These are phyloP conservation scores for Aspergillus egyptiacus DNA, from an alignment of 495 filamentous ascomycete genomes.

Conservation along the genomic window DNA sequence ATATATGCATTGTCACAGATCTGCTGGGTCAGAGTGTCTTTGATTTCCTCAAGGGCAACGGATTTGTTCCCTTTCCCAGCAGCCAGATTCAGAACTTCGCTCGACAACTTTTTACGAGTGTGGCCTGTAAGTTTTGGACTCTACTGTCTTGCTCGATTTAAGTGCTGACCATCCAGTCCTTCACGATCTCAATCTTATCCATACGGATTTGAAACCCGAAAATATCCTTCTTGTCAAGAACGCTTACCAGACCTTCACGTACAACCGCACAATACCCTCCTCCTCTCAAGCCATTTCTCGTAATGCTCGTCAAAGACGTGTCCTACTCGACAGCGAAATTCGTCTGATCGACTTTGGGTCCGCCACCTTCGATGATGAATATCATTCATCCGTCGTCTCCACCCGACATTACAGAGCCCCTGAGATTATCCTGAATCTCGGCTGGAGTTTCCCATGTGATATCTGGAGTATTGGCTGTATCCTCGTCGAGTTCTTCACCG, in stretches of 20 bases:
- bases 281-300: constrained; percentile 71
- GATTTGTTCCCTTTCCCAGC: constrained; percentile 96
- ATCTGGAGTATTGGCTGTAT: constrained; percentile 99
- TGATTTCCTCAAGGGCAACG: constrained; percentile 93
- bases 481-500: constrained; percentile 97
- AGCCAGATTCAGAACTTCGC: constrained; percentile 98
- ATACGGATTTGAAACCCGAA: constrained; percentile 96
- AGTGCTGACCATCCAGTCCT: constrained; percentile 55
- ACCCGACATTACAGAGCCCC: constrained; percentile 94
- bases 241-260: constrained; percentile 91
- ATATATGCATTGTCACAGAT: constrained; percentile 99
- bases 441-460: constrained; percentile 97
- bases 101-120: constrained; percentile 91
- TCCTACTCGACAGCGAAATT: constrained; percentile 92
- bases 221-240: constrained; percentile 93
- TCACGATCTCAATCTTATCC: constrained; percentile 95
- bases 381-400: constrained; percentile 94
- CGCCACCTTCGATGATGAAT: constrained; percentile 96
- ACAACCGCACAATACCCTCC: constrained; percentile 89
- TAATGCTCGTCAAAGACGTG: constrained; percentile 77
- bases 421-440: constrained; percentile 93
- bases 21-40: constrained; percentile 95
- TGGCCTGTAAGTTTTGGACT: constrained; percentile 69
- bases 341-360: constrained; percentile 97
- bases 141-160: constrained; percentile 1